Conservation (phyloP, 306 rosid genomes). For the Leucaena leucocephala region DNA sequence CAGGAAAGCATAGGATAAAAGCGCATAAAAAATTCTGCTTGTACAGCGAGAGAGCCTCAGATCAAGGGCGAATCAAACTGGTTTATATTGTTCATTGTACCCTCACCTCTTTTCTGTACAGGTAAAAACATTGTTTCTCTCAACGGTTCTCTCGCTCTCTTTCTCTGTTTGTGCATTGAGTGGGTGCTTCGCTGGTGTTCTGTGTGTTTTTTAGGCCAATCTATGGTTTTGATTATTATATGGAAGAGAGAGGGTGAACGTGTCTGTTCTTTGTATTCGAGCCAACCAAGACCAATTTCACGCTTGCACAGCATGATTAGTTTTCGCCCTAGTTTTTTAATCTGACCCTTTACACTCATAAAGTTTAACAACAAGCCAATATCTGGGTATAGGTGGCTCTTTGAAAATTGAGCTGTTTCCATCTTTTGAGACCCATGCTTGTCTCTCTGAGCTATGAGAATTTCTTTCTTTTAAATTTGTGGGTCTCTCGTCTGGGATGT, state of each 20-base stretch:
- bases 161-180: conserved; percentile 28
- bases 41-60: conserved; percentile 31
- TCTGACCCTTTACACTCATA: conserved; percentile 40
- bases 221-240: conserved; percentile 61
- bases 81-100: conserved; percentile 47
- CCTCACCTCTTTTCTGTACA: conserved; percentile 39
- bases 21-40: conserved; percentile 16
- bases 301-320: conserved; percentile 70
- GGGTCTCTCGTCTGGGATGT: conserved; percentile 40
- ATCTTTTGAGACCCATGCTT: conserved; percentile 92
- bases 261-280: conserved; percentile 75
- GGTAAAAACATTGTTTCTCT: conserved; percentile 52
- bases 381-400: conserved; percentile 53
- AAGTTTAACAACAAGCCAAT: conserved; percentile 42
- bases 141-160: conserved; percentile 41
- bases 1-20: conserved; percentile 40
- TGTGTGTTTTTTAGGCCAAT: conserved; percentile 52
- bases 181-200: conserved; percentile 72
- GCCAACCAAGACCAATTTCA: conserved; percentile 56
- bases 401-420: conserved; percentile 76
- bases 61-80: conserved; percentile 44
- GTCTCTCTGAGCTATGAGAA: conserved; percentile 59
- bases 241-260: conserved; percentile 61
- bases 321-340: conserved; percentile 48
- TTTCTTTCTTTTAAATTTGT: conserved; percentile 48